phyloP scores from a whole-genome alignment of 306 rosid genomes.

The Citrullus mucosospermus region DNA sequence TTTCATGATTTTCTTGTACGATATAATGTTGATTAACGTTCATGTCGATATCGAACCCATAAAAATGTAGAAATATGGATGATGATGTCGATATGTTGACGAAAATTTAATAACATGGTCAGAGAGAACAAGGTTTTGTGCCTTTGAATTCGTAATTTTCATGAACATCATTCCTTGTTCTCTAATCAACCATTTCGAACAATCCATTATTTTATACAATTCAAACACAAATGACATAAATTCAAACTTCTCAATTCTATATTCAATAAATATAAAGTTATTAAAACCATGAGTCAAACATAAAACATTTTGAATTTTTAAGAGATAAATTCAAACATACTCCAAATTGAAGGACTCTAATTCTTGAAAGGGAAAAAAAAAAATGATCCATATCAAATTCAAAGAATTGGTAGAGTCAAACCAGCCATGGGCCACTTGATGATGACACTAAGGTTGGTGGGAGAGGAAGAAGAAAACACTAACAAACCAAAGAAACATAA shows the following conservation, averaged over 20 bases:
- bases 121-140: too few relatives aligned
- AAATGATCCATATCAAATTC: not conserved
- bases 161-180: not conserved
- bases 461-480: not conserved
- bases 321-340: not conserved
- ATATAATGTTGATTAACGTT: too few relatives aligned
- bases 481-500: not conserved
- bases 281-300: not conserved
- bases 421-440: not conserved
- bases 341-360: not conserved
- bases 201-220: not conserved
- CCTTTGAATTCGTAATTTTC: too few relatives aligned
- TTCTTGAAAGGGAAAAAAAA: not conserved
- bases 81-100: too few relatives aligned
- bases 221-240: not conserved
- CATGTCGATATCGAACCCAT: too few relatives aligned
- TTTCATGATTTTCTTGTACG: too few relatives aligned
- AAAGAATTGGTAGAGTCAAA: not conserved
- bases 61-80: too few relatives aligned
- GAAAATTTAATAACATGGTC: too few relatives aligned
- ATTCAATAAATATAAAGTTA: not conserved
- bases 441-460: not conserved
- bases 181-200: not conserved
- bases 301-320: not conserved
- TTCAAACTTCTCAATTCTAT: not conserved